Conservation (phyloP, 352 stramenopile genomes). For the Phytophthora palmivora region DNA sequence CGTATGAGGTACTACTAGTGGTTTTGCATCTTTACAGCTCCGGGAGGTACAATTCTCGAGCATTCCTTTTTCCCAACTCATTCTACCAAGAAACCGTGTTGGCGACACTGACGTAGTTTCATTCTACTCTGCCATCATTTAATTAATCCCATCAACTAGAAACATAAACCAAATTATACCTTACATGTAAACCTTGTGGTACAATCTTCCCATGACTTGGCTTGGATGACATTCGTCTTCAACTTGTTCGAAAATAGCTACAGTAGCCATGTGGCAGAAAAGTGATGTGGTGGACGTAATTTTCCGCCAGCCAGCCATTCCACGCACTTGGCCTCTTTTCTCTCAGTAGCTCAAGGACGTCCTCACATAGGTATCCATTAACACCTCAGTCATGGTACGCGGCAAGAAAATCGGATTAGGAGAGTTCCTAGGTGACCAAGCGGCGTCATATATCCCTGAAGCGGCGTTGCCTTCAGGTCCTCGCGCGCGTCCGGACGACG, state of each 20-base stretch:
- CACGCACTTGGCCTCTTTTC: no score
- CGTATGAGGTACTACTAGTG: conserved; percentile 2
- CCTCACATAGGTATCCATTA: no score
- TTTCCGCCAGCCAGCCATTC: background rate
- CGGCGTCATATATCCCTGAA: conserved; percentile 64
- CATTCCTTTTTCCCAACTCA: conserved; percentile 66
- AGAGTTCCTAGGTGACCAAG: conserved; percentile 77
- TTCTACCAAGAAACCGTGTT: conserved; percentile 49
- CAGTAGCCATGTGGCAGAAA: conserved; percentile 15
- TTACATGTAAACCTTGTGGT: conserved; percentile 9
- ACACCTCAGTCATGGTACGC: conserved; percentile 47
- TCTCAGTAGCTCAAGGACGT: no score
- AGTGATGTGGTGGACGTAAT: background rate
- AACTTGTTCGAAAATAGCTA: conserved; percentile 21
- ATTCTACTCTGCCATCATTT: conserved; percentile 19
- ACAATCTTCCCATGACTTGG: no score
- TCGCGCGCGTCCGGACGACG: conserved; percentile 50
- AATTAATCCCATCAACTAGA: no score
- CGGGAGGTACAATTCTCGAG: no score
- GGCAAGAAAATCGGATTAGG: conserved; percentile 78
- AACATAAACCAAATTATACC: no score
- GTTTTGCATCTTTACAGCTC: conserved; percentile 9
- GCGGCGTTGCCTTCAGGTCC: conserved; percentile 67
- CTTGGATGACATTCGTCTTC: no score
- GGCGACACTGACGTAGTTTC: conserved; percentile 3